phyloP scores from a whole-genome alignment of 345 rosid genomes.

The Lepidium didymum region DNA sequence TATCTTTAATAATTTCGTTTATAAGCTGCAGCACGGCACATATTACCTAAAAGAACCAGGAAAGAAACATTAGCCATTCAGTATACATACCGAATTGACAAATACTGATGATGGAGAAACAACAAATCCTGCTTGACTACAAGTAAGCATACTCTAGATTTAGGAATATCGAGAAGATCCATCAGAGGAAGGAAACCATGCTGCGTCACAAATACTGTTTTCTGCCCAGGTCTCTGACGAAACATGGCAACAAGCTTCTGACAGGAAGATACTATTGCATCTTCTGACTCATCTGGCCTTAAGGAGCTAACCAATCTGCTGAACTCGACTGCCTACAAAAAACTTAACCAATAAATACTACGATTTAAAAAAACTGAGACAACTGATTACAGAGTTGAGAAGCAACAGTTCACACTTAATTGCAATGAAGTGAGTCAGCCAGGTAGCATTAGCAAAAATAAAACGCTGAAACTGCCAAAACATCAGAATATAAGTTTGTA shows the following conservation, averaged over 20 bases:
- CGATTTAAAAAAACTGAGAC: constrained; percentile 2
- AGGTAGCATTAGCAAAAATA: not conserved
- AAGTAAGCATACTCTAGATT: constrained; percentile 55
- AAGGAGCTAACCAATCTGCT: constrained; percentile 70
- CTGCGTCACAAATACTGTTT: constrained; percentile 73
- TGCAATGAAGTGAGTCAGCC: not conserved
- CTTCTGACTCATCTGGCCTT: constrained; percentile 86
- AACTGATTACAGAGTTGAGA: not conserved
- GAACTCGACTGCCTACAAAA: constrained; percentile 84
- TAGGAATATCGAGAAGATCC: constrained; percentile 88
- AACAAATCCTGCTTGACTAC: constrained; percentile 6
- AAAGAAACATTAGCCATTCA: constrained; percentile 12
- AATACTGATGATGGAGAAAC: not conserved
- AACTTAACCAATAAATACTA: constrained; percentile 20
- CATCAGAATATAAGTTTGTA: not conserved
- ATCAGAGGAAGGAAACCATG: constrained; percentile 86
- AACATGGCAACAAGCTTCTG: constrained; percentile 71
- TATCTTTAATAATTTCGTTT: constrained; percentile 77
- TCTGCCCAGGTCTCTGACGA: constrained; percentile 91
- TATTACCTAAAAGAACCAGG: constrained; percentile 54
- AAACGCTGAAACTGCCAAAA: not conserved
- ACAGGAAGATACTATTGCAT: constrained; percentile 77
- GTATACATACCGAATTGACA: not conserved
- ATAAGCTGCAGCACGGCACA: constrained; percentile 86
- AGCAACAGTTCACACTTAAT: not conserved